Evolutionary conservation across 306 rosid genomes (phyloP), one percentile per base, ranked within the genome.

Genomic region (Vigna nakashimae): DNA sequence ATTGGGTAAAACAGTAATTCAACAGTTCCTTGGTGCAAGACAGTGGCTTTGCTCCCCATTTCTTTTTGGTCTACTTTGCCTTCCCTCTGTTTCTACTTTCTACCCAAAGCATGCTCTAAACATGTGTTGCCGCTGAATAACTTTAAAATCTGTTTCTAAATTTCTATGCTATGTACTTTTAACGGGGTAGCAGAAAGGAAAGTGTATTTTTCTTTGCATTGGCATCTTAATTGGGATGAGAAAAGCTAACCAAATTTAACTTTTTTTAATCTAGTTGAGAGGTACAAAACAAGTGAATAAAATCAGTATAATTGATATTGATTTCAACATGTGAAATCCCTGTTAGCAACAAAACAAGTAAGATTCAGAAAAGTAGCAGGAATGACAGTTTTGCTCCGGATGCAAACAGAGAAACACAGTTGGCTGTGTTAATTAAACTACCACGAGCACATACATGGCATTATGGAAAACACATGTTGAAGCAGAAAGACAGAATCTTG

Each of bases 341-440:
- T 71, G 57, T 0, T 26, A 71, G 45, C 55, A 40, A 36, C 28
- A 79, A 79, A 60, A 63, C 73, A 71, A 63, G 71, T 32, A 9
- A 14, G 4, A 15, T 56, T 67, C 69, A 57, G 75, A 63, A 71
- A 79, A 49, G 34, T 18, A 46, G 49, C 43, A 65, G 68, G 46
- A 57, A 22, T 7, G n/a, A 9, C 34, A 48, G 9, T 59, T 42
- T 49, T 56, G 20, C 56, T 77, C 26, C 26, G 80, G 56, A 60
- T 63, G 68, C 79, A 78, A 69, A 74, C 75, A 76, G 65, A 48
- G 71, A 60, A 82, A 57, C 4, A 68, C 67, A 66, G 65, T 64
- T 68, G 69, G 79, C 78, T 32, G 46, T 60, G 74, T 58, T 30
- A 55, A 78, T 32, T 32, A 60, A 60, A 46, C 7, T 28, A 51